Evolutionary conservation across 805 yeast species (phyloP).

Genomic region (Lipomyces lipofer): DNA sequence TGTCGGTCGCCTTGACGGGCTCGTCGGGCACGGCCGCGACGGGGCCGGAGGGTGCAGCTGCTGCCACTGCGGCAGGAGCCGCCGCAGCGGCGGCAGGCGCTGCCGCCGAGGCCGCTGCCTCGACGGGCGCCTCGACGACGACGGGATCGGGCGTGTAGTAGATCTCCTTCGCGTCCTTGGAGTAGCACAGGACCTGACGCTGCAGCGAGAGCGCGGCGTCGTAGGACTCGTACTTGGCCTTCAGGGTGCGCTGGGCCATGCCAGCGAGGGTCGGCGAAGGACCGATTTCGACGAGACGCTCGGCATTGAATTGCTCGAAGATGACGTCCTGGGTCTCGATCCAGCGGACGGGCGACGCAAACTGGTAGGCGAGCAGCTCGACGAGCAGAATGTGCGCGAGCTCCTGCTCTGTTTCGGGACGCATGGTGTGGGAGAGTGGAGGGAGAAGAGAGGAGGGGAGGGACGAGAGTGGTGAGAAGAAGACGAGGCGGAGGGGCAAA

Average conservation of each 20-base stretch:
- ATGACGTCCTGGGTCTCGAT: slow-evolving; percentile 99
- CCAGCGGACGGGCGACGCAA: slow-evolving; percentile 99
- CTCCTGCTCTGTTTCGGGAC: slow-evolving; percentile 97
- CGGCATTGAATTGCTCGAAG: slow-evolving; percentile 89
- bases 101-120: slow-evolving; percentile 45
- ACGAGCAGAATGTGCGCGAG: slow-evolving; percentile 91
- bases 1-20: slow-evolving; percentile 79
- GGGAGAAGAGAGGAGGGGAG: neutral
- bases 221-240: slow-evolving; percentile 93
- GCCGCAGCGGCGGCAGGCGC: slow-evolving; percentile 59
- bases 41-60: slow-evolving; percentile 73
- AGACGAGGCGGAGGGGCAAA: neutral
- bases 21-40: slow-evolving; percentile 84
- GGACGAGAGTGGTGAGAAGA: slow-evolving; percentile 4
- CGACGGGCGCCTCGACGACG: slow-evolving; percentile 38
- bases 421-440: slow-evolving; percentile 48
- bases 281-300: slow-evolving; percentile 96
- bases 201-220: slow-evolving; percentile 93
- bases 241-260: slow-evolving; percentile 95
- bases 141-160: slow-evolving; percentile 70
- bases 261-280: slow-evolving; percentile 99
- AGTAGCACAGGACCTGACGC: slow-evolving; percentile 92
- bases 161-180: slow-evolving; percentile 94
- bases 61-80: slow-evolving; percentile 59
- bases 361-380: slow-evolving; percentile 96